Percentiles rank a stretch among this genome's conserved stretches.
Evolutionary conservation across 306 rosid genomes (phyloP).

Genomic region (Neltuma alba): DNA sequence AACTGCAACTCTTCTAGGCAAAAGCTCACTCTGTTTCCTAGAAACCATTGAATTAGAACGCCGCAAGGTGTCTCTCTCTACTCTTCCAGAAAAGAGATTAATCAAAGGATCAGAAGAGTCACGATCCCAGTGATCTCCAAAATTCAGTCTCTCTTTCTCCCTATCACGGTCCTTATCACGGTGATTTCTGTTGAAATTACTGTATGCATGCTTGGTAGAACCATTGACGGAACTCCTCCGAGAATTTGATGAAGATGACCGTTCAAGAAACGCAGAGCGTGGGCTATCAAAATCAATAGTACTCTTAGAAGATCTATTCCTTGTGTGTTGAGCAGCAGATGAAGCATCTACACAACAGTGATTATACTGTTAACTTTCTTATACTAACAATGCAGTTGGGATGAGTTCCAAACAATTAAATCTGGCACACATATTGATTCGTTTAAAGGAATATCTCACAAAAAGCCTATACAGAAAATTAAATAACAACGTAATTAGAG

Average conservation of each 20-base stretch:
- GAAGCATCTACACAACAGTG: constrained; percentile 58
- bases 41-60: constrained; percentile 88
- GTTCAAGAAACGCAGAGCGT: constrained; percentile 76
- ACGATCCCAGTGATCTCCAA: constrained; percentile 77
- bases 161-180: constrained; percentile 97
- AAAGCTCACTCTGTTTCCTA: constrained; percentile 68
- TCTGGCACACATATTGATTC: not conserved
- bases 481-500: not conserved
- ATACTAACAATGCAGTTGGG: not conserved
- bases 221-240: constrained; percentile 83
- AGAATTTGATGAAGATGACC: constrained; percentile 76
- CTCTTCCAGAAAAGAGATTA: constrained; percentile 60
- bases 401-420: not conserved
- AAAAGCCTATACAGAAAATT: not conserved
- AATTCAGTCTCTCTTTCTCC: constrained; percentile 77
- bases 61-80: constrained; percentile 76
- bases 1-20: constrained; percentile 55
- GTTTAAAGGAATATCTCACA: not conserved
- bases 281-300: constrained; percentile 65
- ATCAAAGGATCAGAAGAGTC: constrained; percentile 72
- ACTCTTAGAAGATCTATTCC: constrained; percentile 70
- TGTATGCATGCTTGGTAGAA: constrained; percentile 90
- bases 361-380: constrained; percentile 21
- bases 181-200: constrained; percentile 89
- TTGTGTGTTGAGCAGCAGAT: constrained; percentile 50